Evolutionary conservation across 2,329 filamentous ascomycete species (phyloP).

Genomic region (Fusarium scirpi): DNA sequence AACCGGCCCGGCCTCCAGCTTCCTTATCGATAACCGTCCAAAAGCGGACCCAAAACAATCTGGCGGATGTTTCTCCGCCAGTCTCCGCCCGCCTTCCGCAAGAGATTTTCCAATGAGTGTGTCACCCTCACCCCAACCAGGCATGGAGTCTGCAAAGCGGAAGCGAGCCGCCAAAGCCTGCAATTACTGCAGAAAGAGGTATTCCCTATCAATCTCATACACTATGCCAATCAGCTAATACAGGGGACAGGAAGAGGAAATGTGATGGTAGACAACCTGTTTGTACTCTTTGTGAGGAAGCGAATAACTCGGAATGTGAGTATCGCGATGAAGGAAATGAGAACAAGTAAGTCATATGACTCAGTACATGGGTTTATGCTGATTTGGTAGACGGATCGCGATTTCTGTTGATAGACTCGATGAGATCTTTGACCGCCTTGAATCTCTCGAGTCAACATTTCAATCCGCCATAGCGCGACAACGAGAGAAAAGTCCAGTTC

Average conservation of each 20-base stretch:
- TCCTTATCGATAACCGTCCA: background rate
- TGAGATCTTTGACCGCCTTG: slow-evolving; percentile 37
- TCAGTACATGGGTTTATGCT: background rate
- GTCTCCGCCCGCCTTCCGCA: slow-evolving; percentile 28
- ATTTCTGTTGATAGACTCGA: slow-evolving; percentile 33
- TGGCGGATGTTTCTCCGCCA: slow-evolving; percentile 20
- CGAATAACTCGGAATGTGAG: slow-evolving; percentile 37
- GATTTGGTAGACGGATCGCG: background rate
- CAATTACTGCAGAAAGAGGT: slow-evolving; percentile 41
- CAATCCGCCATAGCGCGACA: slow-evolving; percentile 23
- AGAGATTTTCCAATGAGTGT: slow-evolving; percentile 22
- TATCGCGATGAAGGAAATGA: slow-evolving; percentile 32
- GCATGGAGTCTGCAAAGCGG: slow-evolving; percentile 39
- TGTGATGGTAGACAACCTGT: slow-evolving; percentile 39
- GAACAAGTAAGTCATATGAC: background rate
- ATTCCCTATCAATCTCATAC: no score
- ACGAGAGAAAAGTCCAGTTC: slow-evolving; percentile 10
- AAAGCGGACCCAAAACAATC: background rate
- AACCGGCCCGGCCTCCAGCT: background rate
- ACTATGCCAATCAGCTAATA: no score
- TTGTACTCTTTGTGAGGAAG: slow-evolving; percentile 36
- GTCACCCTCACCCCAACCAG: slow-evolving; percentile 3
- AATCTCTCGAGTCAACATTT: slow-evolving; percentile 29
- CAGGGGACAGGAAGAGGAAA: slow-evolving; percentile 26
- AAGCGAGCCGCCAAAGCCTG: slow-evolving; percentile 43